Conservation (phyloP, 2,329 filamentous ascomycete species). For the Trichoderma aggressivum region DNA sequence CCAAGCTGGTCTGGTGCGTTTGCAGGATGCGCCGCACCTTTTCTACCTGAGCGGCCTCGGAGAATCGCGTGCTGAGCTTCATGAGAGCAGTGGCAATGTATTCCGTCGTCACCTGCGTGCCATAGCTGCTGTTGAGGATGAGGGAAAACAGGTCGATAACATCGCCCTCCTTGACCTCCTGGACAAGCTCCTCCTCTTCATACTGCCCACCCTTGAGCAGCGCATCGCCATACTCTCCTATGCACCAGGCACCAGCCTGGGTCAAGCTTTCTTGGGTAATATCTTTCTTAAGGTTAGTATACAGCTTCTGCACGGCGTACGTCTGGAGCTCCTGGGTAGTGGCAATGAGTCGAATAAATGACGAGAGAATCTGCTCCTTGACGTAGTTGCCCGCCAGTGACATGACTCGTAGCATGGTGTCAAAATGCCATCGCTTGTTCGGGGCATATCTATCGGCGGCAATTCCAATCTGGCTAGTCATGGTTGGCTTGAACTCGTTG, state of each 20-base stretch:
- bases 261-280: conserved; percentile 97
- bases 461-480: conserved; percentile 97
- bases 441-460: conserved; percentile 94
- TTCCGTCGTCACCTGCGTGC: conserved; percentile 84
- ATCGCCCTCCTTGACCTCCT: conserved; percentile 78
- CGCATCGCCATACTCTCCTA: conserved; percentile 92
- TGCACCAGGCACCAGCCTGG: conserved; percentile 91
- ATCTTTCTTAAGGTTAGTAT: conserved; percentile 85
- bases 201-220: conserved; percentile 87
- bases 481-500: conserved; percentile 96
- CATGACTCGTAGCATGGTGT: conserved; percentile 92
- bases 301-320: conserved; percentile 94
- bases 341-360: conserved; percentile 91
- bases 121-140: conserved; percentile 92
- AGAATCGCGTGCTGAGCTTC: conserved; percentile 87
- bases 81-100: conserved; percentile 94
- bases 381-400: conserved; percentile 95
- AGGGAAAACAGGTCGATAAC: conserved; percentile 88
- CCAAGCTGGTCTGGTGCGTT: conserved; percentile 77
- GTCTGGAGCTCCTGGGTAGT: conserved; percentile 93
- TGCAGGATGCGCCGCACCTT: conserved; percentile 76
- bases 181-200: conserved; percentile 86
- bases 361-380: conserved; percentile 95
- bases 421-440: conserved; percentile 97
- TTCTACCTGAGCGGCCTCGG: conserved; percentile 80